Base-by-base conservation (phyloP, 2,329 filamentous ascomycete species). In the Colletotrichum trifolii region DNA sequence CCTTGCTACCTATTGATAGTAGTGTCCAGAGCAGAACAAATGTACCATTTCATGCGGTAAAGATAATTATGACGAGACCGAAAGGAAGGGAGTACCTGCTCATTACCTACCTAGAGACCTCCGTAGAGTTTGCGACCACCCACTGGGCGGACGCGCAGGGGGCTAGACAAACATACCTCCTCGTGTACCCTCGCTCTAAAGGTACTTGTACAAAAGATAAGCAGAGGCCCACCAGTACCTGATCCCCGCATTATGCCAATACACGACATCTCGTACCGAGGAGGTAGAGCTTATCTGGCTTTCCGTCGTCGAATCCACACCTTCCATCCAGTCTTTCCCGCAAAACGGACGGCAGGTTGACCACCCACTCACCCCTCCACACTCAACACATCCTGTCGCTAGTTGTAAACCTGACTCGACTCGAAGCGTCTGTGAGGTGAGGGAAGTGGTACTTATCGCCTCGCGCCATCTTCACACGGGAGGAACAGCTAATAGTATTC, bases 381-480 rank as follows among this genome's bases (percentile, higher is more conserved):
- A 60, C 35, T 62, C 46, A 40, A 53, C 59, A 46, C 38, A 46
- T 17, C 38, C 25, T 25, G 25, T 57, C 58, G 52, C 58, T 38
- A 38, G 36, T 62, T 53, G 48, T 45, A 48, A 59, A 63, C 47
- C 38, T 62, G 59, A 66, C 59, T 42, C 25, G 25, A 25, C 25
- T 25, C 2, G 25, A 25, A 25, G 25, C 25, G 4, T 25, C 25
- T 25, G 4, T 25, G 25, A 25, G 25, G 25, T 25, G 25, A 25
- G 25, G 25, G 25, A 25, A 4, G 25, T 25, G 25, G 25, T 25
- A 25, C 25, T 25, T 25, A 5, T 25, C 25, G 25, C 63, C 59
- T 66, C 63, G 48, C 57, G 58, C 63, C 47, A 66, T 62, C 58
- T 66, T 54, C 58, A 36, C n/a, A 15, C 15, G 1, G 15, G n/a